These are phyloP conservation scores for Pontederia paniculata DNA, from an alignment of 176 grass and related monocot genomes.

Conservation along the genomic window DNA sequence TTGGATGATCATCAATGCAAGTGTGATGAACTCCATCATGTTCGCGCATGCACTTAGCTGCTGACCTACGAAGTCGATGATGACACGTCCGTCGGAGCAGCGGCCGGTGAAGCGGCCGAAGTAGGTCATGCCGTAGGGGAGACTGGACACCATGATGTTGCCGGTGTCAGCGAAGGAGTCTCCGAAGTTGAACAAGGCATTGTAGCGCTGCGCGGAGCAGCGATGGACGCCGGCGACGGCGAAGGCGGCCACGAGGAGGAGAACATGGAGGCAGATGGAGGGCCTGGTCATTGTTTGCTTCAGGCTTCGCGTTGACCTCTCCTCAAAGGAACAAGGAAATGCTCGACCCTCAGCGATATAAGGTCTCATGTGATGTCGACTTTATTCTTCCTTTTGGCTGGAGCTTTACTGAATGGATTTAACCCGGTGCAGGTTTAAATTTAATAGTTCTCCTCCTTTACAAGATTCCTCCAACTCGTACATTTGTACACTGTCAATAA, in stretches of 20 bases:
- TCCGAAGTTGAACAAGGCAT: constrained; percentile 37
- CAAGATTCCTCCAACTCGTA: no score
- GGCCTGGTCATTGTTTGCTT: background rate
- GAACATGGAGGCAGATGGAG: constrained; percentile 4
- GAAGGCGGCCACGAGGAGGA: constrained; percentile 10
- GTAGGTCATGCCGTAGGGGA: constrained; percentile 36
- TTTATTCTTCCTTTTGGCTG: no score
- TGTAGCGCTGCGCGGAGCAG: constrained; percentile 13
- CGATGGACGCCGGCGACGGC: background rate
- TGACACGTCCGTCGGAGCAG: constrained; percentile 34
- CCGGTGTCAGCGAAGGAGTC: constrained; percentile 32
- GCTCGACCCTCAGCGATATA: no score
- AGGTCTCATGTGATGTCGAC: no score
- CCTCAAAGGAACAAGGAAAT: no score
- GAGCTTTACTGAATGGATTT: no score
- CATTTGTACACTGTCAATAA: no score
- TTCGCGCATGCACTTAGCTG: background rate
- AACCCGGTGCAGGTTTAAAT: no score
- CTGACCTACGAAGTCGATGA: constrained; percentile 41
- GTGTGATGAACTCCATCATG: no score
- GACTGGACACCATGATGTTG: constrained; percentile 27
- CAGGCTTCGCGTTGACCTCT: no score
- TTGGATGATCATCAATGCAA: no score
- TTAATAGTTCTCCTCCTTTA: no score
- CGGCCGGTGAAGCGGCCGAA: constrained; percentile 32